Evolutionary conservation across 225 moss, liverwort and hornwort genomes (phyloP), one percentile per base, ranked within the genome.

Genomic region (Sphagnum contortum): DNA sequence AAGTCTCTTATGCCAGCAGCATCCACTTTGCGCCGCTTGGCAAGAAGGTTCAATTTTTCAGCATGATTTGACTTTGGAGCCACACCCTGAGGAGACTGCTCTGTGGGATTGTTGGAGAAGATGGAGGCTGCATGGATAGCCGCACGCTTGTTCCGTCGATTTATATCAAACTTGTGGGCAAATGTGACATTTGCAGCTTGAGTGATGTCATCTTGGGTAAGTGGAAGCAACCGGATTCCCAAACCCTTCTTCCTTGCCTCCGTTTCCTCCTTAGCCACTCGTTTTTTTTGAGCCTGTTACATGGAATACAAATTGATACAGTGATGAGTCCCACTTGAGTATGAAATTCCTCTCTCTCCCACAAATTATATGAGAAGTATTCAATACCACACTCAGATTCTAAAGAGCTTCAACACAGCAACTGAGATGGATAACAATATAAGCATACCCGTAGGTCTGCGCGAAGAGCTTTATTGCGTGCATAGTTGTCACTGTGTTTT

Each of bases 401-500:
- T 49, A n/a, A 4, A 50, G 12, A 60, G 45, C 11, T 6, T 12
- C 12, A 60, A 2, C 52, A 5, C 3, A 51, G 47, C 45, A 54
- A 9, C 49, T 4, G 3, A 8, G 45, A 51, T 44, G 47, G 14
- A 57, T 57, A 29, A 29, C 29, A 29, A 29, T 29, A 29, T 29
- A 52, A 48, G 72, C 73, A 45, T 70, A 91, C 92, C 87, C 98
- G 85, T 54, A 98, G 60, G 49, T 86, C 85, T 67, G 98, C 98
- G 66, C 98, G 89, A 71, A 98, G 93, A 58, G 87, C 85, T 73
- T 98, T 98, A 69, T 98, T 98, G 8, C 88, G 79, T 14, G 90
- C 80, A 68, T 91, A 98, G 59, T 75, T 86, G 62, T 98, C 91
- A 47, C 57, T 83, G 70, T 98, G 98, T 68, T 91, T 98, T 82